phyloP scores from a whole-genome alignment of 441 rosid species.

The Mallotus japonicus region DNA sequence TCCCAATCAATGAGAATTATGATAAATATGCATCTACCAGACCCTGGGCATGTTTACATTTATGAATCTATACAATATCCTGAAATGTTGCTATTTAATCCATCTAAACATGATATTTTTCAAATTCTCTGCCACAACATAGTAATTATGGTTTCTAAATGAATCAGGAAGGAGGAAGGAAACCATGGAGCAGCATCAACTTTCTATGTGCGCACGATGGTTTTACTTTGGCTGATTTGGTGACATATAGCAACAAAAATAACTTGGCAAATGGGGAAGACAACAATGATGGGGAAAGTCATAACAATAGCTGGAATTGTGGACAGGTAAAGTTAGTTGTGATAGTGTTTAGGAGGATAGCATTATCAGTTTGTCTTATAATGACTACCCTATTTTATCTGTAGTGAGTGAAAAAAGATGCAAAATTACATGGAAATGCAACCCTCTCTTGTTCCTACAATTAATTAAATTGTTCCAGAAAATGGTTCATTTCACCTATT shows the following conservation, averaged over 20 bases:
- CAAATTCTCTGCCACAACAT: background rate
- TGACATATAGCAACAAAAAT: slow-evolving; percentile 79
- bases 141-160: slow-evolving; percentile 13
- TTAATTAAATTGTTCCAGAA: background rate
- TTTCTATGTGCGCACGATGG: slow-evolving; percentile 96
- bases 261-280: slow-evolving; percentile 95
- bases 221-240: slow-evolving; percentile 82
- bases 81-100: background rate
- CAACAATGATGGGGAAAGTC: slow-evolving; percentile 89
- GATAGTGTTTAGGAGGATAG: background rate
- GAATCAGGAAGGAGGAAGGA: slow-evolving; percentile 85
- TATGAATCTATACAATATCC: background rate
- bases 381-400: background rate
- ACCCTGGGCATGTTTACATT: background rate
- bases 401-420: background rate
- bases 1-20: background rate
- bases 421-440: background rate
- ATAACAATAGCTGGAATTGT: slow-evolving; percentile 94
- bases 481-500: background rate
- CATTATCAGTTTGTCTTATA: no score
- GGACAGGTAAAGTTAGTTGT: slow-evolving; percentile 58
- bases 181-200: slow-evolving; percentile 92
- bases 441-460: background rate
- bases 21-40: background rate
- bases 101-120: background rate